Percentiles rank a stretch among this genome's conserved stretches.
Evolutionary conservation across 495 filamentous ascomycete genomes (phyloP).

Genomic region (Oidiodendron maius): DNA sequence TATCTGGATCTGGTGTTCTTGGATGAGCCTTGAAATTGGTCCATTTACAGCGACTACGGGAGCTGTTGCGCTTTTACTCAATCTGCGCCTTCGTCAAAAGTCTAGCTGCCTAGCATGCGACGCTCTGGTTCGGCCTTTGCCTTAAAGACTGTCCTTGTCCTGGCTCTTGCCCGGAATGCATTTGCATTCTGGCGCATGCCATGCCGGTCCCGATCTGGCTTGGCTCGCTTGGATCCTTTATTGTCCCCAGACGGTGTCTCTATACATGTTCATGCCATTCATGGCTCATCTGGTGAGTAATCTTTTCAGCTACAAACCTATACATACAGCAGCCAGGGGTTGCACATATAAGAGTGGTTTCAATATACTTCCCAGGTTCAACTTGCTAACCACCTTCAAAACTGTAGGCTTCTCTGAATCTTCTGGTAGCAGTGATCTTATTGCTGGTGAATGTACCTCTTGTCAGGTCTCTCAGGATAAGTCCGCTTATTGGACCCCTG

Average conservation of each 20-base stretch:
- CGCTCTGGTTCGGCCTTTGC: background rate
- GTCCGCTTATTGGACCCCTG: slow-evolving; percentile 66
- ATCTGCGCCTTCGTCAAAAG: too few species aligned
- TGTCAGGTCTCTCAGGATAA: slow-evolving; percentile 59
- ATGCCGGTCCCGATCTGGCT: slow-evolving; percentile 60
- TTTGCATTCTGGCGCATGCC: slow-evolving; percentile 86
- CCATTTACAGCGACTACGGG: too few species aligned
- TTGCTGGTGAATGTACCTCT: slow-evolving; percentile 52
- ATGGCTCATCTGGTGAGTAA: slow-evolving; percentile 56
- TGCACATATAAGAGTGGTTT: too few species aligned
- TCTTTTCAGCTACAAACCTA: too few species aligned
- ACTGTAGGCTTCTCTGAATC: slow-evolving; percentile 40
- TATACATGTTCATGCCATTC: slow-evolving; percentile 68
- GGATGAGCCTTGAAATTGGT: too few species aligned
- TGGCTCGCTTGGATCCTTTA: slow-evolving; percentile 70
- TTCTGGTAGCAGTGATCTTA: slow-evolving; percentile 42
- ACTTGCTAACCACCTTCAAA: slow-evolving; percentile 5
- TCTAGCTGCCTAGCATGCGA: slow-evolving; percentile 10
- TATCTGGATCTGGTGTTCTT: too few species aligned
- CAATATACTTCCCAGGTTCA: background rate
- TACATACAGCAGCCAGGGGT: too few species aligned
- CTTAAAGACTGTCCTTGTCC: background rate
- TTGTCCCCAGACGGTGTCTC: slow-evolving; percentile 38
- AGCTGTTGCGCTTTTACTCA: too few species aligned
- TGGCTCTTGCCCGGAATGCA: slow-evolving; percentile 27